A percentile compares a stretch with the other conserved stretches of the same genome.
phyloP scores from a whole-genome alignment of 1,139 yeast genomes.

The Pichia sp. region DNA sequence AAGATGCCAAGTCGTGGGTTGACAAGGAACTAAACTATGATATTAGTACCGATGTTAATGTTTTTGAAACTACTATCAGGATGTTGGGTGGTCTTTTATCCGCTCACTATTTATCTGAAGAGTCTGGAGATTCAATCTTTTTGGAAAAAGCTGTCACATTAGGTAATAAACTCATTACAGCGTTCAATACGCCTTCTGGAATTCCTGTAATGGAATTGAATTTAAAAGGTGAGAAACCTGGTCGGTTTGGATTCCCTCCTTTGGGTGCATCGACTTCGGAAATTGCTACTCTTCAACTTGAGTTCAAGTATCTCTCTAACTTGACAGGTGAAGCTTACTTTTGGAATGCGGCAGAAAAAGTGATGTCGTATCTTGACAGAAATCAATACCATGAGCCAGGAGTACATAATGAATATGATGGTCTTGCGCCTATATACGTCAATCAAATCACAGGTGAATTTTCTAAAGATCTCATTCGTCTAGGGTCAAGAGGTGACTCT shows the following conservation, averaged over 20 bases:
- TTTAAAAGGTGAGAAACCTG: conserved; percentile 53
- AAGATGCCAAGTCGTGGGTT: conserved; percentile 69
- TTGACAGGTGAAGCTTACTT: conserved; percentile 72
- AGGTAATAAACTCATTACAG: conserved; percentile 48
- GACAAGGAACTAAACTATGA: conserved; percentile 48
- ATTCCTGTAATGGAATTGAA: conserved; percentile 78
- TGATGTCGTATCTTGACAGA: conserved; percentile 60
- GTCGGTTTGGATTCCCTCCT: conserved; percentile 53
- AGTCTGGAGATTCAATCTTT: conserved; percentile 48
- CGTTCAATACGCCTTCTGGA: conserved; percentile 59
- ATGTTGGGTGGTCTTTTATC: conserved; percentile 90
- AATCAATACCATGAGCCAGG: conserved; percentile 11
- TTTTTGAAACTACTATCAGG: conserved; percentile 88
- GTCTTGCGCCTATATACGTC: conserved; percentile 77
- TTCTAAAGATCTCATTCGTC: conserved; percentile 56
- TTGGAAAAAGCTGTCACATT: conserved; percentile 68
- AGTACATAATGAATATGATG: conserved; percentile 48
- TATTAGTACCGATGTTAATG: conserved; percentile 69
- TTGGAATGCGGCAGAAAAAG: conserved; percentile 73
- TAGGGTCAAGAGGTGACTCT: conserved; percentile 91
- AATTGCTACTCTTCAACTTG: conserved; percentile 81
- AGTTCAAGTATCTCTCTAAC: conserved; percentile 73
- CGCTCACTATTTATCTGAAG: conserved; percentile 61
- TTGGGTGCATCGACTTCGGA: conserved; percentile 87
- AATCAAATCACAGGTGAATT: conserved; percentile 69